These are phyloP conservation scores for Epichloe brachyelytri DNA, from an alignment of 2,329 filamentous ascomycete genomes.

Conservation along the genomic window DNA sequence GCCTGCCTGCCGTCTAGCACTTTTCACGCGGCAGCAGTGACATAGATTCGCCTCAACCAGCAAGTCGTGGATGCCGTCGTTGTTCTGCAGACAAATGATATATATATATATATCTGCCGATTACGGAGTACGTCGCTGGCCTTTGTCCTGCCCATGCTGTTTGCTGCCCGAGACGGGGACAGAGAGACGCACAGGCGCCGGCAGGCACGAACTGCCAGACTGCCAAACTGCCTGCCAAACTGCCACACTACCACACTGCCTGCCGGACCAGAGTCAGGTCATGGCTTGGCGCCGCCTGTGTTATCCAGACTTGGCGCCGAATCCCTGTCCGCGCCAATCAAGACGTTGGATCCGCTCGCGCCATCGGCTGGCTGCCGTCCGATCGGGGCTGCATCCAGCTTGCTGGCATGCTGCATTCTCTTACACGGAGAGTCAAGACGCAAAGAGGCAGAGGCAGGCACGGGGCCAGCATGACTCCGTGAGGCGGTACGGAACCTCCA, in stretches of 20 bases:
- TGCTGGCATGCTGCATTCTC: neutral
- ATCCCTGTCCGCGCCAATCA: constrained; percentile 2
- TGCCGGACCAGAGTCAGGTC: neutral
- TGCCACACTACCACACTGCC: too few relatives aligned
- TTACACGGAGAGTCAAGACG: neutral
- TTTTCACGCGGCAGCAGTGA: too few relatives aligned
- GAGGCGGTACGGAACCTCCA: constrained; percentile 1
- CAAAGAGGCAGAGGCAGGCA: neutral
- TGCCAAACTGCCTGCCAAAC: too few relatives aligned
- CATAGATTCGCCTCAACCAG: too few relatives aligned
- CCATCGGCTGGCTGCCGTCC: constrained; percentile 3
- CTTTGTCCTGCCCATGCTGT: too few relatives aligned
- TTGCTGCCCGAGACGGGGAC: too few relatives aligned
- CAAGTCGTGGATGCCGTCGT: too few relatives aligned
- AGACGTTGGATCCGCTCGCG: neutral
- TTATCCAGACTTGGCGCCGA: constrained; percentile 4
- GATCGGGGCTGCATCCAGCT: neutral
- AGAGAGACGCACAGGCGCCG: neutral
- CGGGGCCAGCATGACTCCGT: constrained; percentile 2
- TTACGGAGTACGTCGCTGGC: too few relatives aligned
- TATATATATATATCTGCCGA: too few relatives aligned
- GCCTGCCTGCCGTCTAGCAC: too few relatives aligned
- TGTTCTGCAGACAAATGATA: too few relatives aligned
- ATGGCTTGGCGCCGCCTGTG: neutral
- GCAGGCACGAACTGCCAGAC: neutral